Conservation (phyloP, 495 filamentous ascomycete genomes). For the Penicillium herquei region DNA sequence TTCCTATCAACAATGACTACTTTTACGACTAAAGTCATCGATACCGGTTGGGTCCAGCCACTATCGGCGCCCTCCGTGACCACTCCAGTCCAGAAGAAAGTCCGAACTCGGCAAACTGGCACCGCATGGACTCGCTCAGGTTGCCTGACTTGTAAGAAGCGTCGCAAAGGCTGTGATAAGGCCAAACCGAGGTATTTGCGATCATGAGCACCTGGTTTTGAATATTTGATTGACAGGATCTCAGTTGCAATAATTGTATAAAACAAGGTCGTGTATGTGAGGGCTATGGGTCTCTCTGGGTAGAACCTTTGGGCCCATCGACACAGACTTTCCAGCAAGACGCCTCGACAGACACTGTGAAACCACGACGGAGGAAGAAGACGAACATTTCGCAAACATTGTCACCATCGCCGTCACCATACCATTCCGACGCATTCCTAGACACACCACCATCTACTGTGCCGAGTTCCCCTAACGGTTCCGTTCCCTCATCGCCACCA, state of each 20-base stretch:
- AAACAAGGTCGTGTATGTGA: slow-evolving; percentile 41
- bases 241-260: slow-evolving; percentile 41
- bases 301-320: slow-evolving; percentile 35
- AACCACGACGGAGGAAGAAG: neutral
- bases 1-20: slow-evolving; percentile 11
- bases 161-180: slow-evolving; percentile 47
- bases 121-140: slow-evolving; percentile 44
- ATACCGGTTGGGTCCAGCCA: slow-evolving; percentile 11
- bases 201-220: neutral
- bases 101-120: slow-evolving; percentile 32
- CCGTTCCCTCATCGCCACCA: slow-evolving; percentile 10
- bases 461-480: slow-evolving; percentile 8
- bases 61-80: slow-evolving; percentile 6
- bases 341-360: neutral
- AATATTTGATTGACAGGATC: neutral
- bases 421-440: slow-evolving; percentile 13
- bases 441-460: slow-evolving; percentile 12
- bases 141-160: slow-evolving; percentile 44
- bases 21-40: slow-evolving; percentile 4
- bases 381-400: neutral
- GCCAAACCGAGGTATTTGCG: slow-evolving; percentile 35
- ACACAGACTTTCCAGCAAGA: slow-evolving; percentile 30
- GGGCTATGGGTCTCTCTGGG: slow-evolving; percentile 47
- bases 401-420: slow-evolving; percentile 23
- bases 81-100: slow-evolving; percentile 14